A percentile compares a stretch with the other conserved stretches of the same genome.
Evolutionary conservation across 768 basidiomycete genomes (phyloP).

Genomic region (Trametes cingulata): DNA sequence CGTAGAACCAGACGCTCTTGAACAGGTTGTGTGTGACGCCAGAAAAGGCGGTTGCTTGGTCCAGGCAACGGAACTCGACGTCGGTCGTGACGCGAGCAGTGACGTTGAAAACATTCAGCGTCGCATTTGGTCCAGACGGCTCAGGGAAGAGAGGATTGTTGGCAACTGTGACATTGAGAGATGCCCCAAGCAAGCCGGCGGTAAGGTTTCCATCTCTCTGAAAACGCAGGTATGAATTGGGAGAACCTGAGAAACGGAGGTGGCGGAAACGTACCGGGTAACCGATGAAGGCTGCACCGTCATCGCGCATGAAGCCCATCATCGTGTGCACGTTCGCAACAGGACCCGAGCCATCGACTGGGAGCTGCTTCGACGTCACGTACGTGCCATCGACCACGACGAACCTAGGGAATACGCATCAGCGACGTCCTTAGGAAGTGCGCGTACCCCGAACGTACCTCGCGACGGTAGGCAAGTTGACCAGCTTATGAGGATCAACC

Average conservation of each 20-base stretch:
- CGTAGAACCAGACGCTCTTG: slow-evolving; percentile 44
- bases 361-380: slow-evolving; percentile 41
- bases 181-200: slow-evolving; percentile 27
- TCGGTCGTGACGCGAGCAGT: slow-evolving; percentile 47
- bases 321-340: slow-evolving; percentile 47
- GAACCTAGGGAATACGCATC: slow-evolving; percentile 28
- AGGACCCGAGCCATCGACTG: slow-evolving; percentile 41
- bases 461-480: slow-evolving; percentile 36
- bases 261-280: slow-evolving; percentile 30
- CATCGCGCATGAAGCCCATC: slow-evolving; percentile 53
- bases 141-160: slow-evolving; percentile 42
- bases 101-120: slow-evolving; percentile 47
- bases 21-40: slow-evolving; percentile 44
- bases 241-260: neutral
- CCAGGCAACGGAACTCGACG: slow-evolving; percentile 48
- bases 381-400: slow-evolving; percentile 51
- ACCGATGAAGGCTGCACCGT: slow-evolving; percentile 48
- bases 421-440: neutral
- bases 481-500: slow-evolving; percentile 37
- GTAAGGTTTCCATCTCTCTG: slow-evolving; percentile 26
- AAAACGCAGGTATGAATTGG: neutral
- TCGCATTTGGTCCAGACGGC: slow-evolving; percentile 37
- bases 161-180: slow-evolving; percentile 18
- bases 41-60: slow-evolving; percentile 50
- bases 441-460: slow-evolving; percentile 19